These are phyloP conservation scores for Hypericum androsaemum DNA, from an alignment of 345 rosid species.

Conservation along the genomic window DNA sequence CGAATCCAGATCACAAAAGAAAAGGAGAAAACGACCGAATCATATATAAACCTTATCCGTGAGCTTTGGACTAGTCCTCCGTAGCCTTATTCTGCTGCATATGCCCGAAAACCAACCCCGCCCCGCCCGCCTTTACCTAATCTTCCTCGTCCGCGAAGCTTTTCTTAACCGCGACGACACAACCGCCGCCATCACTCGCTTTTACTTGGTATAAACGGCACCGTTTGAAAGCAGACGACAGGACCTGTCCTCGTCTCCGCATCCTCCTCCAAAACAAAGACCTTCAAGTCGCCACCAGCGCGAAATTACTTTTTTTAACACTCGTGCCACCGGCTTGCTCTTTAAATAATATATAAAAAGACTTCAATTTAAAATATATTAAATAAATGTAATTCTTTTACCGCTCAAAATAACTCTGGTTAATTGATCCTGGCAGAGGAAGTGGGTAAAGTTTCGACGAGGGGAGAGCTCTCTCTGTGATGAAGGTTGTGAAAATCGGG, in stretches of 20 bases:
- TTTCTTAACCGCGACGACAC: slow-evolving; percentile 57
- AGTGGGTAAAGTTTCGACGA: too few relatives aligned
- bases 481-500: too few relatives aligned
- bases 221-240: slow-evolving; percentile 6
- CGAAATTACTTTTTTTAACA: too few relatives aligned
- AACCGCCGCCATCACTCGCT: slow-evolving; percentile 30
- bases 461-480: too few relatives aligned
- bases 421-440: too few relatives aligned
- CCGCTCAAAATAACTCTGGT: too few relatives aligned
- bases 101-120: slow-evolving; percentile 62
- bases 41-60: slow-evolving; percentile 57
- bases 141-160: slow-evolving; percentile 75
- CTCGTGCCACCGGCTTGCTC: too few relatives aligned
- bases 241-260: slow-evolving; percentile 4
- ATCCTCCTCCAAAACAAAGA: slow-evolving; percentile 12
- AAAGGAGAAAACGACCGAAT: neutral
- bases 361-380: too few relatives aligned
- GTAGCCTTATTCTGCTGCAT: slow-evolving; percentile 79
- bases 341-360: too few relatives aligned
- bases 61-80: slow-evolving; percentile 68
- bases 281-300: slow-evolving; percentile 45
- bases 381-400: too few relatives aligned
- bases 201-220: slow-evolving; percentile 31
- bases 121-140: slow-evolving; percentile 80
- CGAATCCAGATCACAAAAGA: neutral